Percentiles rank a stretch among this genome's conserved stretches.
These are phyloP conservation scores for Alternaria incomplexa DNA, from an alignment of 2,329 filamentous ascomycete genomes.

Conservation along the genomic window DNA sequence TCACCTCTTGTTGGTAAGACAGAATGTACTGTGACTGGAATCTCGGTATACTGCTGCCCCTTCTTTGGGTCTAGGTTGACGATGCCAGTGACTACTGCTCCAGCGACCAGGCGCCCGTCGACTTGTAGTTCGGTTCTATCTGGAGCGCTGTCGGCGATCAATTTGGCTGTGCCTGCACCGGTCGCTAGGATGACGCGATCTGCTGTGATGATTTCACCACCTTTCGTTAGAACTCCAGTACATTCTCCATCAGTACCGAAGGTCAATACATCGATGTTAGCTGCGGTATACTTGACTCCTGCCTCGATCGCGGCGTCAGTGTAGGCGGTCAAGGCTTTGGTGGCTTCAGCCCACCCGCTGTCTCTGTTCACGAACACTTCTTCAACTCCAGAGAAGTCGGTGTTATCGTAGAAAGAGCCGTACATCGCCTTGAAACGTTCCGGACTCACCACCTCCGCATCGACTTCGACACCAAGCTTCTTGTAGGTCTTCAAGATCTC, in stretches of 20 bases:
- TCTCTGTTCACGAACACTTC: neutral
- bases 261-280: neutral
- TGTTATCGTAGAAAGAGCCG: neutral
- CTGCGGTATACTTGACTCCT: neutral
- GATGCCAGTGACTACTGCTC: neutral
- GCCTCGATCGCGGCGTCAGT: neutral
- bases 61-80: neutral
- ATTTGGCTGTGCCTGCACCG: neutral
- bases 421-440: neutral
- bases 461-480: fast-evolving
- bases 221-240: neutral
- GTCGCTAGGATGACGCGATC: neutral
- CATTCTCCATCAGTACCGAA: neutral
- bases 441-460: neutral
- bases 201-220: neutral
- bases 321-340: neutral
- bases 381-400: neutral
- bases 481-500: neutral
- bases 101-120: neutral
- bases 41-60: neutral
- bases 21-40: neutral
- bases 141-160: neutral
- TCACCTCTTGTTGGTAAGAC: neutral
- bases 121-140: neutral
- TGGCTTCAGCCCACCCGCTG: neutral